Evolutionary conservation across 805 yeast genomes (phyloP).

Genomic region (Schwanniomyces sp.): DNA sequence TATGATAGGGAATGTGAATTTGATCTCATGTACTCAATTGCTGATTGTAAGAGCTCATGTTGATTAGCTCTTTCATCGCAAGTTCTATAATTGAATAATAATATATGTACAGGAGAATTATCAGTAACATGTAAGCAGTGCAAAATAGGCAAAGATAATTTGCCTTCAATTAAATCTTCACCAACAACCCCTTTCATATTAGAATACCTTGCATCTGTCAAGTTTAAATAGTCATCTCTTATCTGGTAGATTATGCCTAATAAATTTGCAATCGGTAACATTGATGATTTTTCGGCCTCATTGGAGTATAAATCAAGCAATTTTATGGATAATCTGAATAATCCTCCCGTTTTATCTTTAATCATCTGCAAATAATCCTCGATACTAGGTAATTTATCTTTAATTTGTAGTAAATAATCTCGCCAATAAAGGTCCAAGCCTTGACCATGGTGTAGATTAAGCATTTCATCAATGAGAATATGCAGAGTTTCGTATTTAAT

Average conservation of each 20-base stretch:
- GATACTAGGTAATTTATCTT: constrained; percentile 21
- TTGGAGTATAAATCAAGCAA: constrained; percentile 47
- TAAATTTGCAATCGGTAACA: constrained; percentile 61
- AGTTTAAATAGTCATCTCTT: constrained; percentile 78
- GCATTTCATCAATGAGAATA: constrained; percentile 68
- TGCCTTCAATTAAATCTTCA: constrained; percentile 89
- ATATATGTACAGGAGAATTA: constrained; percentile 20
- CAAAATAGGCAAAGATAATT: constrained; percentile 81
- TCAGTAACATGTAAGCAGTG: constrained; percentile 39
- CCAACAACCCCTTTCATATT: constrained; percentile 70
- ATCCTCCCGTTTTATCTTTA: constrained; percentile 83
- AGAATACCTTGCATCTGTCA: constrained; percentile 48
- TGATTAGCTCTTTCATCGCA: constrained; percentile 15
- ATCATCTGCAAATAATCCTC: constrained; percentile 75
- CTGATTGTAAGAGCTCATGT: constrained; percentile 12
- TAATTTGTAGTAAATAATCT: constrained; percentile 37
- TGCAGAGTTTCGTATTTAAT: constrained; percentile 27
- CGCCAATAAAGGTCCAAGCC: constrained; percentile 90
- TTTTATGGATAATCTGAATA: constrained; percentile 72
- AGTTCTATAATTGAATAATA: constrained; percentile 16
- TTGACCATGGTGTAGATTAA: constrained; percentile 85
- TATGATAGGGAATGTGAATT: constrained; percentile 24
- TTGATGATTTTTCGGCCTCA: constrained; percentile 2
- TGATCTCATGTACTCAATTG: constrained; percentile 20
- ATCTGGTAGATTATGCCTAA: constrained; percentile 86